phyloP scores from a whole-genome alignment of 805 yeast genomes.

The Yarrowia phangngaensis region DNA sequence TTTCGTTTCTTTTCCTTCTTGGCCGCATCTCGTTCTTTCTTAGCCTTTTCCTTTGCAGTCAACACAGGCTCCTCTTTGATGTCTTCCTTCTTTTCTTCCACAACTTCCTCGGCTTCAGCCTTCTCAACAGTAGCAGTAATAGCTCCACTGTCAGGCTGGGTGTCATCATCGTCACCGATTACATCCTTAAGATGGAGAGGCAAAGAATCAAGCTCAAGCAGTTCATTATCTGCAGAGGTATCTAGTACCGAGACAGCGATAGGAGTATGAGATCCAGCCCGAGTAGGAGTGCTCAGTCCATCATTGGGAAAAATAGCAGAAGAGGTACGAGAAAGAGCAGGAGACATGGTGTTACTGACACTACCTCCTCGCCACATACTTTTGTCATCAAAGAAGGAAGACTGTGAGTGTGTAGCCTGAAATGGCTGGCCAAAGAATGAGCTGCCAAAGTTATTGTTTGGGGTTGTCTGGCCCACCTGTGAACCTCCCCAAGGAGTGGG shows the following conservation, averaged over 20 bases:
- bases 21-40: constrained; percentile 14
- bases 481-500: constrained; percentile 26
- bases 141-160: not conserved
- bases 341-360: constrained; percentile 16
- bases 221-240: constrained; percentile 1
- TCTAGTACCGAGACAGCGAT: not conserved
- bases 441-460: constrained; percentile 9
- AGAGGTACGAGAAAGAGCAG: constrained; percentile 20
- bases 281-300: constrained; percentile 15
- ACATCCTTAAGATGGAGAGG: constrained; percentile 24
- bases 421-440: constrained; percentile 23
- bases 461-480: constrained; percentile 19
- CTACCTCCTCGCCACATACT: constrained; percentile 23
- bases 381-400: constrained; percentile 21
- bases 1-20: constrained; percentile 25
- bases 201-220: constrained; percentile 9
- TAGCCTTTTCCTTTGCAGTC: constrained; percentile 11
- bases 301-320: constrained; percentile 21
- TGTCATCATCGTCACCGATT: constrained; percentile 18
- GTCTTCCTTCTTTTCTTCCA: not conserved
- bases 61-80: not conserved
- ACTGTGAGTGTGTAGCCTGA: constrained; percentile 18
- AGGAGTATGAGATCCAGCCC: constrained; percentile 24
- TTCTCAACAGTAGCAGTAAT: not conserved
- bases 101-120: not conserved